Conservation (phyloP, 2,329 filamentous ascomycete species). For the Colletotrichum lindemuthianum region DNA sequence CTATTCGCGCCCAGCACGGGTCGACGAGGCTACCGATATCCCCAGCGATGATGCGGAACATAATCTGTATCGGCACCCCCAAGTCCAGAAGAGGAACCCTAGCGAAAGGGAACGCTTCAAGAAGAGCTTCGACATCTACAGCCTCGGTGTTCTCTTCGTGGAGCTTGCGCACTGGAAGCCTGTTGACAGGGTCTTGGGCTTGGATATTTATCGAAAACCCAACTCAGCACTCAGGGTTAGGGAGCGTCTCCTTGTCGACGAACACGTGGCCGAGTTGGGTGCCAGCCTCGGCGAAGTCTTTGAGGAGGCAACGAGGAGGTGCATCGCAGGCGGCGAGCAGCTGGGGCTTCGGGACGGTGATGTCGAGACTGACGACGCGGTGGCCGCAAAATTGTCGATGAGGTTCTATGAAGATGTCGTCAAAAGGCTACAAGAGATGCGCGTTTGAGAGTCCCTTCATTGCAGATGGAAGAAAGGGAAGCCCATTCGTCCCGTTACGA, state of each 20-base stretch:
- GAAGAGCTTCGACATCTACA: slow-evolving; percentile 64
- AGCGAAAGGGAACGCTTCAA: slow-evolving; percentile 50
- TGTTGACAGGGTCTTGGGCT: slow-evolving; percentile 54
- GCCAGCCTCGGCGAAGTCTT: slow-evolving; percentile 53
- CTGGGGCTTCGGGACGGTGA: slow-evolving; percentile 49
- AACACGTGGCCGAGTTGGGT: slow-evolving; percentile 46
- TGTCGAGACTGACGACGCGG: slow-evolving; percentile 52
- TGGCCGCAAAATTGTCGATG: slow-evolving; percentile 52
- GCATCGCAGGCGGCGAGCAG: slow-evolving; percentile 48
- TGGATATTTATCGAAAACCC: slow-evolving; percentile 50
- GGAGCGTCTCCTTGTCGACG: slow-evolving; percentile 44
- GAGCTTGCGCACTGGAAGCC: slow-evolving; percentile 64
- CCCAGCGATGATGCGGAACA: slow-evolving; percentile 55
- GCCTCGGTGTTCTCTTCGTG: slow-evolving; percentile 61
- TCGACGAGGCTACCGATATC: slow-evolving; percentile 62
- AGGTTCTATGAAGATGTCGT: slow-evolving; percentile 57
- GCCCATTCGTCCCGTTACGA: too few species aligned
- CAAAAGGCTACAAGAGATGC: slow-evolving; percentile 50
- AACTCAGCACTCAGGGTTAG: slow-evolving; percentile 50
- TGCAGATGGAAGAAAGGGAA: too few species aligned
- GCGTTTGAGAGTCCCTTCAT: slow-evolving; percentile 41
- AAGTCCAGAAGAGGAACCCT: slow-evolving; percentile 49
- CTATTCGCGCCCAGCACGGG: slow-evolving; percentile 60
- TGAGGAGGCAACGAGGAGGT: slow-evolving; percentile 49
- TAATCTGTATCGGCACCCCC: slow-evolving; percentile 62